Evolutionary conservation across 768 basidiomycete species (phyloP).

Genomic region (Boletales sp.): DNA sequence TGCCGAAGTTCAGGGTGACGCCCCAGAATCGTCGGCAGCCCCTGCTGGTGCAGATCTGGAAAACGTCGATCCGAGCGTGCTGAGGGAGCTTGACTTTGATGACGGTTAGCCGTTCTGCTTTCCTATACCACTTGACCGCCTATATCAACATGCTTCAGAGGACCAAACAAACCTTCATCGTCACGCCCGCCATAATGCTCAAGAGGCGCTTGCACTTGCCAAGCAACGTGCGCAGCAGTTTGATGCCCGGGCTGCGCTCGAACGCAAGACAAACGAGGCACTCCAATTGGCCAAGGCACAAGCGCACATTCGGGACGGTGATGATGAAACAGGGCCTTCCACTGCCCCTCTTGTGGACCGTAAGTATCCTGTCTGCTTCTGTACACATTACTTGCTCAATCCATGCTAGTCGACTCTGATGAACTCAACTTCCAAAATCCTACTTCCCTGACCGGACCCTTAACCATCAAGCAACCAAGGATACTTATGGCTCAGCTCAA

Average conservation of each 20-base stretch:
- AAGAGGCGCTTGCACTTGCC: constrained; percentile 80
- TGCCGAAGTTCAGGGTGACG: constrained; percentile 69
- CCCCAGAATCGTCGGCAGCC: constrained; percentile 35
- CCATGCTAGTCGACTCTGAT: constrained; percentile 77
- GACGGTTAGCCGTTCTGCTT: constrained; percentile 56
- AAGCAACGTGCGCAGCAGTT: constrained; percentile 79
- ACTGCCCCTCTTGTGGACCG: constrained; percentile 64
- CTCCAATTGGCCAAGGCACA: constrained; percentile 60
- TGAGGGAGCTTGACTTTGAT: constrained; percentile 87
- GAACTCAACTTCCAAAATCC: constrained; percentile 99
- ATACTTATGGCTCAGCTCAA: constrained; percentile 97
- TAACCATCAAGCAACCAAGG: constrained; percentile 87
- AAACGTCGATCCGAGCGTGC: constrained; percentile 46
- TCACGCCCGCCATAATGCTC: constrained; percentile 86
- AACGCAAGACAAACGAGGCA: constrained; percentile 79
- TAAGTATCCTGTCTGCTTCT: constrained; percentile 35
- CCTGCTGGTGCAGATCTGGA: constrained; percentile 58
- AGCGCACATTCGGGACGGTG: constrained; percentile 39
- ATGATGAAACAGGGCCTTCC: constrained; percentile 35
- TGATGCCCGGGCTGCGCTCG: constrained; percentile 76
- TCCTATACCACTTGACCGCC: neutral
- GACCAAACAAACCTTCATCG: constrained; percentile 82
- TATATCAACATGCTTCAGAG: constrained; percentile 44
- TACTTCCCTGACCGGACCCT: constrained; percentile 76
- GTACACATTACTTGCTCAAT: constrained; percentile 2